Evolutionary conservation across 2,329 filamentous ascomycete species (phyloP), one percentile per base, ranked within the genome.

Genomic region (Talaromyces pinophilus): DNA sequence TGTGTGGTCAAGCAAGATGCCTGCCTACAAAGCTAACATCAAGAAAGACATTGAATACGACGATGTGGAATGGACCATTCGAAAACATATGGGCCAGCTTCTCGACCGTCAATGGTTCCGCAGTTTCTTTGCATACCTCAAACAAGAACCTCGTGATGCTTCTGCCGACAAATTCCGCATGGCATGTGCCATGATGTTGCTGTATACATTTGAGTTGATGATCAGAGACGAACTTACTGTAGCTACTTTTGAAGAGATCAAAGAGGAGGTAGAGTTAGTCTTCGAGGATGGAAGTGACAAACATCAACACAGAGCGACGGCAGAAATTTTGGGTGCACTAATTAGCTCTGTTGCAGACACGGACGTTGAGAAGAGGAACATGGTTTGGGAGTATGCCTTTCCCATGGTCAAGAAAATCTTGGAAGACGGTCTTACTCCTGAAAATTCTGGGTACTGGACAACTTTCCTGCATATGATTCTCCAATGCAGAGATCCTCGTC

Each of bases 201-300:
- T 94, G 75, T 92, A 96, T 74, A 87, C 92, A 0, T 96, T 99
- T 72, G 93, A 97, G 71, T 83, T 99, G 33, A 90, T 97, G 82
- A 88, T 96, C 71, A 76, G 81, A 48, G 89, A 91, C 72, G 92
- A 88, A 1, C 81, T 92, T 62, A 93, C 95, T 0, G 82, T 84
- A 15, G 90, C 90, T 28, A 96, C 88, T 0, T 92, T 97, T 72
- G 88, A 94, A 5, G 95, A 99, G 64, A 89, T 99, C 76, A 90
- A 94, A 74, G 89, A 93, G 71, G 84, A 97, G 67, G 87, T 91
- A 5, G 82, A 86, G 67, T 86, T 87, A 1, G 88, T 96, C 0
- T 98, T 92, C 73, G 94, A 90, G 15, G 94, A 99, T 77, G 95
- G 96, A 10, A 95, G 89, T 72, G 95, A 99, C 76, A 97, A 97